Evolutionary conservation across 163 green algal species (phyloP).

Genomic region (Trebouxiophyceae sp.): DNA sequence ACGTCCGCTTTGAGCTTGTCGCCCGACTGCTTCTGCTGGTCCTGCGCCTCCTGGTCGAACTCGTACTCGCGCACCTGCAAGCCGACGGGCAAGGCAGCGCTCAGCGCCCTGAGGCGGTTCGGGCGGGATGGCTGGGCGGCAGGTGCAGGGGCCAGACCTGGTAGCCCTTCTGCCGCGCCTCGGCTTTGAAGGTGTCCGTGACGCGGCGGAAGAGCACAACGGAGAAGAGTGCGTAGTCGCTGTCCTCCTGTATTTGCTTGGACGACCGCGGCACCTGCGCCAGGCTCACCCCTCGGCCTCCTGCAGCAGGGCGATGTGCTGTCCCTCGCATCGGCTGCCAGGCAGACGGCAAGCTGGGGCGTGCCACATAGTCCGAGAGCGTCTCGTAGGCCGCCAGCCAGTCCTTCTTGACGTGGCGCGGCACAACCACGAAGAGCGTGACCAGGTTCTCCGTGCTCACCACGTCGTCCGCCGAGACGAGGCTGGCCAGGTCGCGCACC

Average conservation of each 20-base stretch:
- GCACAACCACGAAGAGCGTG: slow-evolving; percentile 85
- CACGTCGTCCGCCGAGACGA: slow-evolving; percentile 55
- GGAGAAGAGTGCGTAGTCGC: slow-evolving; percentile 80
- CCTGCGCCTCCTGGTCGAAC: slow-evolving; percentile 17
- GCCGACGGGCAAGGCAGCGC: neutral
- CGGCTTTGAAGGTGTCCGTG: slow-evolving; percentile 87
- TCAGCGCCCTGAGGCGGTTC: too few relatives aligned
- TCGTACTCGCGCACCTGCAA: slow-evolving; percentile 70
- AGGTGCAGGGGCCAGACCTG: slow-evolving; percentile 42
- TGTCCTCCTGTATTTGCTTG: slow-evolving; percentile 72
- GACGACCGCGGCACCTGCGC: slow-evolving; percentile 78
- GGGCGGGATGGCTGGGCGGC: too few relatives aligned
- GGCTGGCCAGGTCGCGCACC: slow-evolving; percentile 60
- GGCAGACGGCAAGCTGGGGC: too few relatives aligned
- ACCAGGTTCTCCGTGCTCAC: slow-evolving; percentile 88
- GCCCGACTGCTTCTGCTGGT: slow-evolving; percentile 10
- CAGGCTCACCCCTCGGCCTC: too few relatives aligned
- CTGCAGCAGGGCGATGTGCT: too few relatives aligned
- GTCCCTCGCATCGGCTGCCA: too few relatives aligned
- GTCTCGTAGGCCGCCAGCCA: slow-evolving; percentile 83
- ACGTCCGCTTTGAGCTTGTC: slow-evolving; percentile 56
- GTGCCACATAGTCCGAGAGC: slow-evolving; percentile 84
- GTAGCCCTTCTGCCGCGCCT: slow-evolving; percentile 71
- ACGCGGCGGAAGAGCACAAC: slow-evolving; percentile 87
- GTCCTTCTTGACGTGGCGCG: slow-evolving; percentile 68